These are phyloP conservation scores for Cubamyces lactineus DNA, from an alignment of 768 basidiomycete species.

Conservation along the genomic window DNA sequence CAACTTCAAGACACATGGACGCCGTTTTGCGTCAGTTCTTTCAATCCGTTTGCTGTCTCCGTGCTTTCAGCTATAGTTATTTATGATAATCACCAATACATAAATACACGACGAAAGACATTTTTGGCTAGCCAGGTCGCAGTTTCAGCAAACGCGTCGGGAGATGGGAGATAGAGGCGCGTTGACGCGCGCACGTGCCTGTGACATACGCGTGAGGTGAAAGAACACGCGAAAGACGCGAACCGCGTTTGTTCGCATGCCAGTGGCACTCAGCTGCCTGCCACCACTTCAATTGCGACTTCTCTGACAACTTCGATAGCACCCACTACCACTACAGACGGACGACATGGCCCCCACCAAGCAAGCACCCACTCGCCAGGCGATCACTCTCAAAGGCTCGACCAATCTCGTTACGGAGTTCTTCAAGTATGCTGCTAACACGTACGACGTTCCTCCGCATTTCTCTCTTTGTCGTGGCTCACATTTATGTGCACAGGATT, in stretches of 20 bases:
- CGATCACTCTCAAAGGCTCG: slow-evolving; percentile 95
- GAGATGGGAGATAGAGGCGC: too few species aligned
- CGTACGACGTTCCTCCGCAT: slow-evolving; percentile 53
- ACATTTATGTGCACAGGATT: slow-evolving; percentile 55
- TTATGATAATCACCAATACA: too few species aligned
- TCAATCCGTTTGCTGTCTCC: too few species aligned
- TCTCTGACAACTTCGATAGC: neutral
- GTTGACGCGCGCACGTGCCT: slow-evolving; percentile 25
- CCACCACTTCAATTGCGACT: neutral
- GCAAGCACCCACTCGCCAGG: slow-evolving; percentile 59
- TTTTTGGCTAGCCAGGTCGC: too few species aligned
- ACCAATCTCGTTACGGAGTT: slow-evolving; percentile 95
- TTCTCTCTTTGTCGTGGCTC: neutral
- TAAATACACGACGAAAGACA: too few species aligned
- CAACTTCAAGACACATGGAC: too few species aligned
- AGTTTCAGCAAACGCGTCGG: too few species aligned
- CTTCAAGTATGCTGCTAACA: slow-evolving; percentile 99
- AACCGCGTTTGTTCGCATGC: slow-evolving; percentile 23
- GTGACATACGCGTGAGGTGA: slow-evolving; percentile 24
- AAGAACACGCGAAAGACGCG: slow-evolving; percentile 8
- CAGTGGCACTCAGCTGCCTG: neutral
- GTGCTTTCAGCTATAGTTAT: too few species aligned
- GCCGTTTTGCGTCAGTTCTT: too few species aligned
- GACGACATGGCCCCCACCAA: slow-evolving; percentile 45
- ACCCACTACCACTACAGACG: neutral